These are phyloP conservation scores for Spatholobus suberectus DNA, from an alignment of 306 rosid genomes.

Conservation along the genomic window DNA sequence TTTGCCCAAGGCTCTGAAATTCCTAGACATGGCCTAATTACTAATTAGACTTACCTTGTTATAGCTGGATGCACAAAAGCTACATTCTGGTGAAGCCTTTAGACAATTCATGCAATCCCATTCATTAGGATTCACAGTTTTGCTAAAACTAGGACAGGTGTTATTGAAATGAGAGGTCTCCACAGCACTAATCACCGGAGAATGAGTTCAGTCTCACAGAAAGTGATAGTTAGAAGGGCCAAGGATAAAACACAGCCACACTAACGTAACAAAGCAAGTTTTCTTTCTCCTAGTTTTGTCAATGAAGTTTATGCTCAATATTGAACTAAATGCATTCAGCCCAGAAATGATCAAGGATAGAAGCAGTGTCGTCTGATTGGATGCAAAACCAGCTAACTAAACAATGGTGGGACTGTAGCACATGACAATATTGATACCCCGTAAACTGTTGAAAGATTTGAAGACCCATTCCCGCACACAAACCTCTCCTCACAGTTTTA, in stretches of 20 bases:
- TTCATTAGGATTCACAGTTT: background rate
- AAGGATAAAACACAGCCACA: conserved; percentile 51
- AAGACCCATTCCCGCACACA: conserved; percentile 65
- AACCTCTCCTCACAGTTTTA: conserved; percentile 55
- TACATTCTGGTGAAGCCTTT: conserved; percentile 57
- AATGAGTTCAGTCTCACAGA: conserved; percentile 50
- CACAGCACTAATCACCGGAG: conserved; percentile 42
- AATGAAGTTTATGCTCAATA: conserved; percentile 63
- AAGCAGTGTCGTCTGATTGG: conserved; percentile 59
- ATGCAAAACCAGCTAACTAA: conserved; percentile 61
- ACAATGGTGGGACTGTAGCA: conserved; percentile 67
- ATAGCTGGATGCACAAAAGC: conserved; percentile 54
- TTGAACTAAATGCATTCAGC: conserved; percentile 58
- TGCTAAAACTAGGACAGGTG: conserved; percentile 49
- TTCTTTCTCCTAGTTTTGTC: conserved; percentile 64
- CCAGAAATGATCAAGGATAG: conserved; percentile 62
- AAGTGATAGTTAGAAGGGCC: conserved; percentile 46
- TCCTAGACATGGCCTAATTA: no score
- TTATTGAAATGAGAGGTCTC: conserved; percentile 39
- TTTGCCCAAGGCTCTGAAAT: no score
- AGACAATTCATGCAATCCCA: conserved; percentile 67
- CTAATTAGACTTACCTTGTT: conserved; percentile 2
- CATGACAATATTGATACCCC: conserved; percentile 69
- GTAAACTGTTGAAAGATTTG: conserved; percentile 63
- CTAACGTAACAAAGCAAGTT: conserved; percentile 54